Base-by-base conservation (phyloP, 2,329 filamentous ascomycete species). In the Arthroderma sp. region DNA sequence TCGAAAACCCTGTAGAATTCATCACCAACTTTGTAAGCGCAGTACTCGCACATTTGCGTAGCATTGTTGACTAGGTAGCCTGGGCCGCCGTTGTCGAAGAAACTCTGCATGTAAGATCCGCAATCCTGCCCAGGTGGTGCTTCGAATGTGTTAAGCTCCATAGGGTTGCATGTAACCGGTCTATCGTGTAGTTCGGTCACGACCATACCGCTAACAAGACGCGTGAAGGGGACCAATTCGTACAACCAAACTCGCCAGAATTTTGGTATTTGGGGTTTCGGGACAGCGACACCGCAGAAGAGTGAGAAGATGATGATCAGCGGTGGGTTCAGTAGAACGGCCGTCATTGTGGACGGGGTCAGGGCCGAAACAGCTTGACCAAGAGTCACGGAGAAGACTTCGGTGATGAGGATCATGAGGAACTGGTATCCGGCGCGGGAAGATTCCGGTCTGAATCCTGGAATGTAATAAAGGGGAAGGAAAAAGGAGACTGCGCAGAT, bases 241-340 rank as follows among this genome's bases (percentile, higher is more conserved):
- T 85, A 82, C 80, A 86, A 84, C 65, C 83, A 86, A 47, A 77
- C 76, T 57, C 93, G 89, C 82, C 82, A 87, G 66, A 86, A 86
- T 0, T 75, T 71, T 0, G 82, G 82, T 0, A 86, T 68, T 0
- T 70, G 68, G 3, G 55, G 49, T 0, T 79, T 74, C 0, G 71
- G 60, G 49, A 81, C 75, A 43, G 64, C 56, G 44, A 65, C 62
- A 54, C 62, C 64, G 53, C 73, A 76, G 66, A 82, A 82, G 58
- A 82, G 69, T 28, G 75, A 68, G 47, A 76, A 71, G 47, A 82
- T 78, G 60, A 91, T 84, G 62, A 87, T 80, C 59, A 91, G 68
- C 59, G 88, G 84, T 0, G 87, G 86, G 54, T 93, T 87, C 8
- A 81, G 56, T 28, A 82, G 58, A 4, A 75, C 77, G 43, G 77